A percentile compares a stretch with the other conserved stretches of the same genome.
Evolutionary conservation across 148 eudicot species (phyloP).

Genomic region (Agrostemma githago): DNA sequence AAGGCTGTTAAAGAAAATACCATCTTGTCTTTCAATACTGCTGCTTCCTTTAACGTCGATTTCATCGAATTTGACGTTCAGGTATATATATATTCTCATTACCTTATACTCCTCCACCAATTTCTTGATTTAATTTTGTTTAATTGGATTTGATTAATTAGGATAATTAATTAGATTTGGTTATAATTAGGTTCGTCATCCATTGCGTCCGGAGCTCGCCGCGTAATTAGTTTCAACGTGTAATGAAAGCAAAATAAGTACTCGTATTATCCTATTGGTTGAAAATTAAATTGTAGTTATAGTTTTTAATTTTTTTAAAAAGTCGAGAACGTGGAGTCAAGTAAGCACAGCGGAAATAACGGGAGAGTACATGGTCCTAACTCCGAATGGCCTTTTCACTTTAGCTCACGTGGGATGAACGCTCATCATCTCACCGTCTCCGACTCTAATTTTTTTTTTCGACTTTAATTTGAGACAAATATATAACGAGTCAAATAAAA

Average conservation of each 20-base stretch:
- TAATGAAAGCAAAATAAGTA: neutral
- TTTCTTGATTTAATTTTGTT: neutral
- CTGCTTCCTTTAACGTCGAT: conserved; percentile 50
- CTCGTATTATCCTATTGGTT: neutral
- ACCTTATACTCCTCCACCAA: too few species aligned
- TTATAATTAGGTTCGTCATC: neutral
- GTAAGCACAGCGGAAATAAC: conserved; percentile 4
- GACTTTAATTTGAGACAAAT: too few species aligned
- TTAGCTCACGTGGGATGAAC: conserved; percentile 7
- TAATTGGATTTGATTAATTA: too few species aligned
- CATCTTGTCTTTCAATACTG: conserved; percentile 60
- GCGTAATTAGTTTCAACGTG: neutral
- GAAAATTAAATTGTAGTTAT: neutral
- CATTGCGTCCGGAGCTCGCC: neutral
- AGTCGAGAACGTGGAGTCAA: neutral
- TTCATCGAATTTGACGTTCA: conserved; percentile 77
- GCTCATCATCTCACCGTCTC: conserved; percentile 15
- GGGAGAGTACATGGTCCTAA: neutral
- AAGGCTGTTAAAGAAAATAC: conserved; percentile 63
- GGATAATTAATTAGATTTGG: too few species aligned
- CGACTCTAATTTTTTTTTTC: neutral
- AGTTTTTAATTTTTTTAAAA: neutral
- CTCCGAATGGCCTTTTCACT: too few species aligned
- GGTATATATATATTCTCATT: conserved; percentile 27
- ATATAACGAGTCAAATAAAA: too few species aligned